Base-by-base conservation (phyloP, 108 stramenopile species). In the Pseudonitzschia pungens region DNA sequence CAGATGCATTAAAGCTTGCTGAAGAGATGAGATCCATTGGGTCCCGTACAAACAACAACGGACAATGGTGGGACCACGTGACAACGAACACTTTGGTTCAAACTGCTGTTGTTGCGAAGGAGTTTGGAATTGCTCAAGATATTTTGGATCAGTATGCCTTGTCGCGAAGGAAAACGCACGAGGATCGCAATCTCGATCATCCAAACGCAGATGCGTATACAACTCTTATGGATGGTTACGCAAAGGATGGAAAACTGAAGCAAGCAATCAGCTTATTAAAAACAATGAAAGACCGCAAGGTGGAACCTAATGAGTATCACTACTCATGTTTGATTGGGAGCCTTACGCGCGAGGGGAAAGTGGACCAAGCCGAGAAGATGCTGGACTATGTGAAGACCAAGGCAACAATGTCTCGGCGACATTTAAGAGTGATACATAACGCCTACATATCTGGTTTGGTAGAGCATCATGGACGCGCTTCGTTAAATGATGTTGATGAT, bases 121-220 rank as follows among this genome's bases (percentile, higher is more conserved):
- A 91, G 43, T 90, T 84, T 83, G 79, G 82, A n/a, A 42, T 80
- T 21, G 92, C 90, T 7, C 85, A 88, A 74, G 69, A 70, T 27
- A 75, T 94, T 9, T 62, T 94, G 26, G 57, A 77, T 14, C 67
- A 77, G 62, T 69, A 86, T 56, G 87, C 89, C 9, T 57, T 69
- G 24, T 33, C 57, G 41, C 15, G 24, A 44, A 44, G 28, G 42
- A 41, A 20, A 22, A 36, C 31, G 11, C 63, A 66, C 2, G n/a
- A 62, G 8, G 20, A 3, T 62, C 60, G 60, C n/a, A 12, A 59
- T 36, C n/a, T n/a, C 43, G 60, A 62, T 62, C 92, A 94, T 80
- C 90, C 89, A 24, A 94, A 94, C 58, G 83, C 89, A 21, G 92
- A 94, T 77, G 92, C 92, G 0, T 94, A 94, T 68, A 94, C 92